Percentiles rank a stretch among this genome's conserved stretches.
phyloP scores from a whole-genome alignment of 1,284 basidiomycete species.

The Laetiporus sulphureus region DNA sequence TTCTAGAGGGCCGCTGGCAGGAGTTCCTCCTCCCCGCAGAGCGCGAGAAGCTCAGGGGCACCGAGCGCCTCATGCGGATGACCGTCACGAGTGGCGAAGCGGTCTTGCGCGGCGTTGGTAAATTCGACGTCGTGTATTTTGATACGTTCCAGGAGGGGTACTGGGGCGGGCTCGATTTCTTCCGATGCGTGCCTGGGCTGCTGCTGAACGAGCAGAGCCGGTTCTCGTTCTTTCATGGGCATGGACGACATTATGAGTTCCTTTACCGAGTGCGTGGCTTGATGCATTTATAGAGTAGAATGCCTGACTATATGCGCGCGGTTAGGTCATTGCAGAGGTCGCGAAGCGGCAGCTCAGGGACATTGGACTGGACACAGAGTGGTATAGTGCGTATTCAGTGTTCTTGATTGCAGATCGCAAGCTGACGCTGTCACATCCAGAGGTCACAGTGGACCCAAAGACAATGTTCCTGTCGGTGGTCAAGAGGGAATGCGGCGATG shows the following conservation, averaged over 20 bases:
- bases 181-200: conserved; percentile 3
- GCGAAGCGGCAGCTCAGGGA: conserved; percentile 78
- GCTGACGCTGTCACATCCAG: too few relatives aligned
- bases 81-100: not conserved
- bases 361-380: conserved; percentile 43
- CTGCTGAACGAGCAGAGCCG: not conserved
- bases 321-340: conserved; percentile 73
- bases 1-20: conserved; percentile 6
- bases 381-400: not conserved
- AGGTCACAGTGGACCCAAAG: not conserved
- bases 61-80: not conserved
- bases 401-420: too few relatives aligned
- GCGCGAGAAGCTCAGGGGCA: not conserved
- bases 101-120: not conserved
- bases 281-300: conserved; percentile 66
- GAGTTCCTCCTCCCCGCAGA: conserved; percentile 4
- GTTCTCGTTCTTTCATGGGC: conserved; percentile 9
- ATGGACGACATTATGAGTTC: not conserved
- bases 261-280: conserved; percentile 3
- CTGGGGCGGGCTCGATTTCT: conserved; percentile 5
- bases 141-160: conserved; percentile 10
- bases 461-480: not conserved
- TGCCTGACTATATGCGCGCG: not conserved
- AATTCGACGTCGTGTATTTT: conserved; percentile 9
- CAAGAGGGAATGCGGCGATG: not conserved